Conservation (phyloP, 2,329 filamentous ascomycete species). For the Aspergillus ibericus region DNA sequence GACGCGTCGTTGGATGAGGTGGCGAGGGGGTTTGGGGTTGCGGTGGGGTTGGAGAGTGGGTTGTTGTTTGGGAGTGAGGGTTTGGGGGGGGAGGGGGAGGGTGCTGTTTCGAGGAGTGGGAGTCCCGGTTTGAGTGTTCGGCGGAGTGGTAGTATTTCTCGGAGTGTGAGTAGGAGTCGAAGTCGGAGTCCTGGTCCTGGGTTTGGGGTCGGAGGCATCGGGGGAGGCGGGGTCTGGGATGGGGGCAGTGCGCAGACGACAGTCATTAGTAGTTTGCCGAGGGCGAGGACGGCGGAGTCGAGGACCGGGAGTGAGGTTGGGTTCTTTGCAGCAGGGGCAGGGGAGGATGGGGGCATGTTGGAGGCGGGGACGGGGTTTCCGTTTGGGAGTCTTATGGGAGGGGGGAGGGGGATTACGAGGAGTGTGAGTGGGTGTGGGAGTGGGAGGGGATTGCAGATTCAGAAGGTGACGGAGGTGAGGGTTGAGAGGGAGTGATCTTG, state of each 20-base stretch:
- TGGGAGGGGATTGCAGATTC: background rate
- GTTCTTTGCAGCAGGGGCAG: background rate
- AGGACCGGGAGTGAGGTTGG: background rate
- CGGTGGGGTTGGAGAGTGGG: background rate
- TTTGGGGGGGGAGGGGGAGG: too few relatives aligned
- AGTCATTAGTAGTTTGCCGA: background rate
- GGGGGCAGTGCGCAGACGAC: background rate
- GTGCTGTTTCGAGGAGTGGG: background rate
- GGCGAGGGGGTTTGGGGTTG: background rate
- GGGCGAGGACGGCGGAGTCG: background rate
- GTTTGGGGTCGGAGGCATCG: background rate
- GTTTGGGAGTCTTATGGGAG: background rate
- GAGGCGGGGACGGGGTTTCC: background rate
- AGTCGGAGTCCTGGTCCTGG: background rate
- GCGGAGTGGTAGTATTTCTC: background rate
- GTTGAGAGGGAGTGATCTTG: constrained; percentile 1
- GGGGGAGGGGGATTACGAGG: background rate
- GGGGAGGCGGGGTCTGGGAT: background rate
- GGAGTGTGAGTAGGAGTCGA: background rate
- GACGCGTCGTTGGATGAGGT: background rate
- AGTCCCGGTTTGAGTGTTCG: background rate
- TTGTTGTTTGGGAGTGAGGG: background rate
- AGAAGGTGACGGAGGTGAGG: constrained; percentile 6
- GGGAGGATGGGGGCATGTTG: background rate
- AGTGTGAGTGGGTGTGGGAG: background rate